phyloP scores from a whole-genome alignment of 2,329 filamentous ascomycete species.

The Colletotrichum liaoningense region DNA sequence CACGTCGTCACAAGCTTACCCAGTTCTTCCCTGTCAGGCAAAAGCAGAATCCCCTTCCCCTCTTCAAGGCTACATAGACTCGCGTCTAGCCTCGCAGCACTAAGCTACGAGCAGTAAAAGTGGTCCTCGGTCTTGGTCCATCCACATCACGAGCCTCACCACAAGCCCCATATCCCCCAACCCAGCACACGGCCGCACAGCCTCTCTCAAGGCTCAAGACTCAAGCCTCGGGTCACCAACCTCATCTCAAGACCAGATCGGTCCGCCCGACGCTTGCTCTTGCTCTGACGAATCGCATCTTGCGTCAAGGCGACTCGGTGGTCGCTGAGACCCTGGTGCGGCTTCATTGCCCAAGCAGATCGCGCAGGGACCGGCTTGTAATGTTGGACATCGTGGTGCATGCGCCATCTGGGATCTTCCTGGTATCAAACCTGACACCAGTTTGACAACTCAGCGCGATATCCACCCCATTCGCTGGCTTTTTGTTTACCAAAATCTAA shows the following conservation, averaged over 20 bases:
- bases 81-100: constrained; percentile 30
- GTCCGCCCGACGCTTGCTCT: constrained; percentile 26
- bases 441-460: constrained; percentile 50
- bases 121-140: constrained; percentile 17
- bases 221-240: background rate
- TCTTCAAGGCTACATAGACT: constrained; percentile 27
- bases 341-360: constrained; percentile 52
- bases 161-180: constrained; percentile 17
- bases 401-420: constrained; percentile 53
- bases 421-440: constrained; percentile 50
- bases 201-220: background rate
- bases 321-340: constrained; percentile 53
- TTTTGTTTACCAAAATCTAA: constrained; percentile 38
- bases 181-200: constrained; percentile 5
- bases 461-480: constrained; percentile 42
- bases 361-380: constrained; percentile 55
- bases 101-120: constrained; percentile 29
- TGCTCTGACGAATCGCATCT: constrained; percentile 37
- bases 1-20: constrained; percentile 30
- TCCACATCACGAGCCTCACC: constrained; percentile 33
- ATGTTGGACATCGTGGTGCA: constrained; percentile 50
- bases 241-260: constrained; percentile 26
- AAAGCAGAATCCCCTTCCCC: constrained; percentile 14
- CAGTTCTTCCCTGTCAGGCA: constrained; percentile 19
- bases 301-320: constrained; percentile 29